Evolutionary conservation across 306 rosid species (phyloP), one percentile per base, ranked within the genome.

Genomic region (Crotalaria pallida): DNA sequence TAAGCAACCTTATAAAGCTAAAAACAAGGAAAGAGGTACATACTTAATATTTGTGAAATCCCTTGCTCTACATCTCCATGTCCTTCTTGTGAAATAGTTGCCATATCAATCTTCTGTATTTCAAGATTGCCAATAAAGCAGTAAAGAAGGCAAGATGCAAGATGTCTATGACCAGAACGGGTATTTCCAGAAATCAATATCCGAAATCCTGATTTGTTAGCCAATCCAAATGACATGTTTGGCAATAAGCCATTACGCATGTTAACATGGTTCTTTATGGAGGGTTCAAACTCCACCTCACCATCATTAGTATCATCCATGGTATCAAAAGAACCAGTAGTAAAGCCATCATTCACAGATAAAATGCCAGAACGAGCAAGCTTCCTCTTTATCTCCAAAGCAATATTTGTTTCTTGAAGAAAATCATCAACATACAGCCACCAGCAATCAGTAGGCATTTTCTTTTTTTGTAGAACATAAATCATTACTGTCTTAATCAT

Each of bases 81-180:
- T 18, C 98, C 97, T 87, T 90, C 97, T 80, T 83, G 97, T 53
- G 89, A 87, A 76, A 91, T 80, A 72, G 98, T 90, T 66, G 98
- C 98, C 89, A 91, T 81, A 83, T 94, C 98, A 69, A 94, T 80
- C 85, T 91, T 94, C 45, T 72, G 89, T 17, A 94, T 78, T 84
- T 87, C 95, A 69, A 71, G 75, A 81, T 81, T 88, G 56, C 94
- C 97, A 79, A 81, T 72, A 86, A 85, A 90, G 81, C 89, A 90
- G 86, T 84, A 84, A 68, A 94, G 86, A 79, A 94, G 86, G 85
- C 97, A 94, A 69, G 98, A 88, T 21, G 95, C 95, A 82, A 94
- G 92, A 83, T 94, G 95, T 80, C 87, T 90, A 74, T 91, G 98
- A 53, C 98, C 98, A 78, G 92, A 83, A 81, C 85, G 81, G 24